A percentile compares a stretch with the other conserved stretches of the same genome.
phyloP scores from a whole-genome alignment of 495 filamentous ascomycete genomes.

The Xylaria grammica region DNA sequence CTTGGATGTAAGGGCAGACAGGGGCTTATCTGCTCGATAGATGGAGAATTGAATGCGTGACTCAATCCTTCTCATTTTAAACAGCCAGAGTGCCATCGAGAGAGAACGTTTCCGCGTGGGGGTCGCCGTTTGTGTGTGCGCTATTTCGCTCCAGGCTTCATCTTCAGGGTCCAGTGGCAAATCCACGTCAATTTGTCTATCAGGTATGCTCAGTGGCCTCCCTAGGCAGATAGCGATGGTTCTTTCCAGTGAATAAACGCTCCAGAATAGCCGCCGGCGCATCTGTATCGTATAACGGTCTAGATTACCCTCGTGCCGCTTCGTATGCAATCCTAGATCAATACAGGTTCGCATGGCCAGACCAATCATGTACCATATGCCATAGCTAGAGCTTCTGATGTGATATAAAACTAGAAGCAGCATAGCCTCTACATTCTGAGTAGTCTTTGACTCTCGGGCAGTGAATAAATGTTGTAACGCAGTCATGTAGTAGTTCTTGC shows the following conservation, averaged over 20 bases:
- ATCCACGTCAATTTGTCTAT: slow-evolving; percentile 58
- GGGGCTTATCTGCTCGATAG: slow-evolving; percentile 57
- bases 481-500: slow-evolving; percentile 50
- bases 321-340: slow-evolving; percentile 58
- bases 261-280: slow-evolving; percentile 59
- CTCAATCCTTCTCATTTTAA: slow-evolving; percentile 57
- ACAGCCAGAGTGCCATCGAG: slow-evolving; percentile 56
- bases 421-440: slow-evolving; percentile 63
- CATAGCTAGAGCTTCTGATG: slow-evolving; percentile 57
- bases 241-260: slow-evolving; percentile 58
- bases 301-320: slow-evolving; percentile 53
- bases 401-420: slow-evolving; percentile 59
- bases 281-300: slow-evolving; percentile 55
- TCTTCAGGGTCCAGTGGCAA: slow-evolving; percentile 46
- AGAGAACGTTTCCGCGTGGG: slow-evolving; percentile 24
- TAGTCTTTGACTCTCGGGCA: slow-evolving; percentile 55
- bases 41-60: slow-evolving; percentile 61
- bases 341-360: slow-evolving; percentile 61
- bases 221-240: slow-evolving; percentile 58
- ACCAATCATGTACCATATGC: slow-evolving; percentile 63
- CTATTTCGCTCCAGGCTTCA: slow-evolving; percentile 5
- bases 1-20: slow-evolving; percentile 52
- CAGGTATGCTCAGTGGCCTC: slow-evolving; percentile 57
- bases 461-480: slow-evolving; percentile 58
- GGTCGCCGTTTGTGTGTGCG: background rate